Evolutionary conservation across 768 basidiomycete species (phyloP).

Genomic region (Cystofilobasidium capitatum): DNA sequence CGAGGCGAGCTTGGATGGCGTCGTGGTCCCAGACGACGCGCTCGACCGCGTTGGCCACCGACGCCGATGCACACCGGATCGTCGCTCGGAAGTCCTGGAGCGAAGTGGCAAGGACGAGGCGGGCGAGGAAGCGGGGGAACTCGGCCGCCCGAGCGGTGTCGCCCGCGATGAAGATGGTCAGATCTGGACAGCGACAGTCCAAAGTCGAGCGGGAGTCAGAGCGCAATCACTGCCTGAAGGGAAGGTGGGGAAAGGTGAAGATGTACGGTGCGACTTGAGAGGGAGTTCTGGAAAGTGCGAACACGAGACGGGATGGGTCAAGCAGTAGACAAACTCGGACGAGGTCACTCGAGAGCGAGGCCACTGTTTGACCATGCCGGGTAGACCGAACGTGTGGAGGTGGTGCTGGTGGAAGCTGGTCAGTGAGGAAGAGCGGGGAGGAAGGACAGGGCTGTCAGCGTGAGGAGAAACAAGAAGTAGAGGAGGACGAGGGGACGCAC

Average conservation of each 20-base stretch:
- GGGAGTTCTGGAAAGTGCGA: conserved; percentile 6
- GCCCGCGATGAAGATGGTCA: conserved; percentile 21
- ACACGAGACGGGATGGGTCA: conserved; percentile 10
- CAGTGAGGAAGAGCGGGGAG: background rate
- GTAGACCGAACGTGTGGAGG: conserved; percentile 14
- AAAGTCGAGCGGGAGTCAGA: background rate
- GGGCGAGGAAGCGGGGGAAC: conserved; percentile 11
- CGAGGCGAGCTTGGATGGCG: background rate
- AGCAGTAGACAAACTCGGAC: conserved; percentile 21
- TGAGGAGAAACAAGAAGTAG: background rate
- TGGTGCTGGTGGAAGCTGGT: conserved; percentile 23
- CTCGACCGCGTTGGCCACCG: background rate
- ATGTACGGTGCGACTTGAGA: conserved; percentile 19
- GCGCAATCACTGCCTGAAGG: background rate
- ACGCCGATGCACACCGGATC: conserved; percentile 4
- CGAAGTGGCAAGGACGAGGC: background rate
- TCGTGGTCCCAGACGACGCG: background rate
- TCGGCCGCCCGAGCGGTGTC: conserved; percentile 5
- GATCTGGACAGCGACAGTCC: background rate
- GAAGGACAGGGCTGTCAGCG: background rate
- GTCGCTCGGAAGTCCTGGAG: conserved; percentile 1
- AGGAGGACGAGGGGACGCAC: conserved; percentile 5
- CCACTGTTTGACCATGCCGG: background rate
- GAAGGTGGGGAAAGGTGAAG: background rate
- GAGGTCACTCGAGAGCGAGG: conserved; percentile 11